phyloP scores from a whole-genome alignment of 202 grass and related monocot species.

The Sporobolus alterniflorus region DNA sequence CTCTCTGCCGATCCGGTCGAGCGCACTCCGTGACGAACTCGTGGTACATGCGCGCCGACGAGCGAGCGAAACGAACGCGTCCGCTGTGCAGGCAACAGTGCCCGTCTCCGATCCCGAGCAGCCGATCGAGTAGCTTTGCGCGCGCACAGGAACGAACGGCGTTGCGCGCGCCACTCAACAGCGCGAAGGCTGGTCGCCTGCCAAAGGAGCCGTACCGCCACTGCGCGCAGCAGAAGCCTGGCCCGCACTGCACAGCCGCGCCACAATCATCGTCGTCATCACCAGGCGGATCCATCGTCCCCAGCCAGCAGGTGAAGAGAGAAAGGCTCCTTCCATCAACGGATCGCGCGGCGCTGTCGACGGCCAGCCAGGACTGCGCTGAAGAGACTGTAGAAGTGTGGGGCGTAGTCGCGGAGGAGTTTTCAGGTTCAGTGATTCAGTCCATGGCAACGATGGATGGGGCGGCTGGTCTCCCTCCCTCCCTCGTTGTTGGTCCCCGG shows the following conservation, averaged over 20 bases:
- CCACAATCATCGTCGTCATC: neutral
- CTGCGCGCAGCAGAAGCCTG: neutral
- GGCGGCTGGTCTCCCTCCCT: too few species aligned
- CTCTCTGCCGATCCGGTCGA: too few species aligned
- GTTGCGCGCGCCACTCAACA: neutral
- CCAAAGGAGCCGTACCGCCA: neutral
- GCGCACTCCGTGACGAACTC: too few species aligned
- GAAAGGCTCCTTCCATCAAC: constrained; percentile 19
- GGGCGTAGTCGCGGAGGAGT: too few species aligned
- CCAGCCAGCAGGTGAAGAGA: too few species aligned
- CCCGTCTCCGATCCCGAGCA: too few species aligned
- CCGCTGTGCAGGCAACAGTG: too few species aligned
- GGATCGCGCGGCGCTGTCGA: constrained; percentile 44
- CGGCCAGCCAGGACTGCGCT: neutral
- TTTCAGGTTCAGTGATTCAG: constrained; percentile 21
- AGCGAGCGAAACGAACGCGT: too few species aligned
- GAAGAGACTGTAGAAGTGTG: constrained; percentile 42
- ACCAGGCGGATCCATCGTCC: neutral
- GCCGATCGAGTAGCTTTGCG: neutral
- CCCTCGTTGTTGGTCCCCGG: too few species aligned
- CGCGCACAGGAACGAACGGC: neutral
- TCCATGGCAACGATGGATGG: constrained; percentile 1
- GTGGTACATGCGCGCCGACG: too few species aligned
- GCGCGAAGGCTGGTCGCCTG: neutral
- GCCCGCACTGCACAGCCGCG: neutral